A percentile compares a stretch with the other conserved stretches of the same genome.
These are phyloP conservation scores for Populus hybrid DNA, from an alignment of 441 rosid species.

Conservation along the genomic window DNA sequence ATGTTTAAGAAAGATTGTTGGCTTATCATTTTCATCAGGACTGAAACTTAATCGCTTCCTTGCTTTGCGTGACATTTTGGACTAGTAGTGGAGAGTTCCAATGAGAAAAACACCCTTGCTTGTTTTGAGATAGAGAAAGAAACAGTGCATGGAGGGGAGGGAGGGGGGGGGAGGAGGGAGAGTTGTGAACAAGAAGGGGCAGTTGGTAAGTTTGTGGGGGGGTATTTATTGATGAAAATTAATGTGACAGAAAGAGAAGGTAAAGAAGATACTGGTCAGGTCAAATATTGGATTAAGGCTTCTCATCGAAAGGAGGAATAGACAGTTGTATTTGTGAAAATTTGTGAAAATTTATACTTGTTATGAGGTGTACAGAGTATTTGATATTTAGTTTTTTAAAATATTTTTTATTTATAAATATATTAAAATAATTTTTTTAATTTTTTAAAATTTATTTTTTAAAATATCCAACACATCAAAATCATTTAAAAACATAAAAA, in stretches of 20 bases:
- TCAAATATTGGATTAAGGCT: background rate
- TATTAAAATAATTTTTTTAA: too few species aligned
- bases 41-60: background rate
- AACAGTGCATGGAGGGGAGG: background rate
- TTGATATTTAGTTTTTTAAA: too few species aligned
- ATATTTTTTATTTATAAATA: too few species aligned
- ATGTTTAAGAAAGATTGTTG: too few species aligned
- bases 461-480: too few species aligned
- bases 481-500: too few species aligned
- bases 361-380: too few species aligned
- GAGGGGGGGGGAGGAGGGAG: background rate
- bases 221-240: constrained; percentile 30
- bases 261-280: constrained; percentile 4
- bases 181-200: constrained; percentile 9
- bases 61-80: background rate
- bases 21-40: background rate
- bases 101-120: background rate
- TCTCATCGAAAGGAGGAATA: background rate
- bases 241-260: constrained; percentile 4
- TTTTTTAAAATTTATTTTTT: too few species aligned
- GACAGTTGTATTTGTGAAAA: background rate
- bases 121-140: background rate
- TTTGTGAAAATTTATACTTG: too few species aligned
- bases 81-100: background rate
- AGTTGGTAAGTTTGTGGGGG: constrained; percentile 3